A percentile compares a stretch with the other conserved stretches of the same genome.
phyloP scores from a whole-genome alignment of 2,329 filamentous ascomycete species.

The Sarocladium strictum region DNA sequence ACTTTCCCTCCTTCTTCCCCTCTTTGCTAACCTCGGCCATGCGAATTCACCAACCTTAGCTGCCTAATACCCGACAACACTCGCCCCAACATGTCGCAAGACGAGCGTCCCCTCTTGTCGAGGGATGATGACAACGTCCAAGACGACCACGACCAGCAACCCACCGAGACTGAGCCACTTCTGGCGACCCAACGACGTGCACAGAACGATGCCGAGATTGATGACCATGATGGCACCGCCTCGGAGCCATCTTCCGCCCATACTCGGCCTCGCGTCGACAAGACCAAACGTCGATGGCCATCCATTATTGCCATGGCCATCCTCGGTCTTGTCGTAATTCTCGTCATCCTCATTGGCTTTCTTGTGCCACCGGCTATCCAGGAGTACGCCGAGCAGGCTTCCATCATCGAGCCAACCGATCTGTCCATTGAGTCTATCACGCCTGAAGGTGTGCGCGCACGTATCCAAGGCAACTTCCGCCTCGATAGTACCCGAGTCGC shows the following conservation, averaged over 20 bases:
- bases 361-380: slow-evolving; percentile 74
- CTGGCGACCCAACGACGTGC: slow-evolving; percentile 25
- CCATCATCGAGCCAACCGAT: slow-evolving; percentile 75
- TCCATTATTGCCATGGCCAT: slow-evolving; percentile 67
- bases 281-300: slow-evolving; percentile 55
- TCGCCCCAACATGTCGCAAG: slow-evolving; percentile 33
- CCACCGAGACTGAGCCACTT: slow-evolving; percentile 46
- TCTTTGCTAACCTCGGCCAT: not conserved
- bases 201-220: slow-evolving; percentile 21
- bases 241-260: not conserved
- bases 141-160: slow-evolving; percentile 17
- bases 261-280: slow-evolving; percentile 10
- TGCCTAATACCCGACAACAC: not conserved
- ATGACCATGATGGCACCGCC: slow-evolving; percentile 19
- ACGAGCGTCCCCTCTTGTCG: slow-evolving; percentile 38
- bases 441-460: slow-evolving; percentile 66
- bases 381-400: slow-evolving; percentile 78
- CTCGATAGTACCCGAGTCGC: slow-evolving; percentile 73
- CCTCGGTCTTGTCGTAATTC: slow-evolving; percentile 56
- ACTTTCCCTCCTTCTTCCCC: not conserved
- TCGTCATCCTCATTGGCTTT: slow-evolving; percentile 74
- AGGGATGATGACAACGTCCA: slow-evolving; percentile 21
- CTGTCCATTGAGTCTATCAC: slow-evolving; percentile 85
- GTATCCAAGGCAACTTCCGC: slow-evolving; percentile 74
- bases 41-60: not conserved